Conservation (phyloP, 768 basidiomycete species). For the Boletus pseudo-olivaceus region DNA sequence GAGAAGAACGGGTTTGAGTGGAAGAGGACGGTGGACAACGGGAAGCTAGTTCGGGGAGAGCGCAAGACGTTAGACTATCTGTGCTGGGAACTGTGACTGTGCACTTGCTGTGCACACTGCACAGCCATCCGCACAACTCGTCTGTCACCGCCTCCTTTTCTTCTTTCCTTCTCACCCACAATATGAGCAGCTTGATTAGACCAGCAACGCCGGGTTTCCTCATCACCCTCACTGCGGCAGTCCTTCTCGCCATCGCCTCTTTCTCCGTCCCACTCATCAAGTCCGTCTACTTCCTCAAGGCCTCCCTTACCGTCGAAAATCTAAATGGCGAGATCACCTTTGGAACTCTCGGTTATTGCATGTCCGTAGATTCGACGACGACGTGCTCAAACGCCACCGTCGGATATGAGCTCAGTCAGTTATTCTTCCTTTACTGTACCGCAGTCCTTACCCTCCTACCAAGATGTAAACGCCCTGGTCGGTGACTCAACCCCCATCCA, state of each 20-base stretch:
- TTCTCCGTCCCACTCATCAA: slow-evolving; percentile 92
- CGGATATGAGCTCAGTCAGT: slow-evolving; percentile 85
- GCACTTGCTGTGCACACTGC: not conserved
- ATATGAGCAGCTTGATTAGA: slow-evolving; percentile 62
- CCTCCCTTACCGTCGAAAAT: slow-evolving; percentile 47
- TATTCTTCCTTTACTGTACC: not conserved
- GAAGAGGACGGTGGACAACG: slow-evolving; percentile 38
- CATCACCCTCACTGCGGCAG: slow-evolving; percentile 73
- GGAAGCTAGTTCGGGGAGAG: slow-evolving; percentile 36
- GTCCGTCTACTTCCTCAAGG: slow-evolving; percentile 85
- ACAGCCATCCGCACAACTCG: slow-evolving; percentile 11
- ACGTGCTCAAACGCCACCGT: slow-evolving; percentile 79
- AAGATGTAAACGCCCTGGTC: slow-evolving; percentile 81
- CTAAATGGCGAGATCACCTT: slow-evolving; percentile 68
- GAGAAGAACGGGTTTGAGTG: slow-evolving; percentile 59
- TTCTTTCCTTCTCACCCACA: not conserved
- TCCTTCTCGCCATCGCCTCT: slow-evolving; percentile 78
- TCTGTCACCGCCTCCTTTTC: not conserved
- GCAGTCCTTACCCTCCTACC: slow-evolving; percentile 7
- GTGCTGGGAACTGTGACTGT: slow-evolving; percentile 24
- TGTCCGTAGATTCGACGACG: slow-evolving; percentile 49
- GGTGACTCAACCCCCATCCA: slow-evolving; percentile 61
- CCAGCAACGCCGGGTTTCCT: slow-evolving; percentile 91
- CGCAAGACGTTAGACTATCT: slow-evolving; percentile 35
- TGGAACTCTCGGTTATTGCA: slow-evolving; percentile 88